These are phyloP conservation scores for Lunularia cruciata DNA, from an alignment of 225 moss, liverwort and hornwort genomes.

Conservation along the genomic window DNA sequence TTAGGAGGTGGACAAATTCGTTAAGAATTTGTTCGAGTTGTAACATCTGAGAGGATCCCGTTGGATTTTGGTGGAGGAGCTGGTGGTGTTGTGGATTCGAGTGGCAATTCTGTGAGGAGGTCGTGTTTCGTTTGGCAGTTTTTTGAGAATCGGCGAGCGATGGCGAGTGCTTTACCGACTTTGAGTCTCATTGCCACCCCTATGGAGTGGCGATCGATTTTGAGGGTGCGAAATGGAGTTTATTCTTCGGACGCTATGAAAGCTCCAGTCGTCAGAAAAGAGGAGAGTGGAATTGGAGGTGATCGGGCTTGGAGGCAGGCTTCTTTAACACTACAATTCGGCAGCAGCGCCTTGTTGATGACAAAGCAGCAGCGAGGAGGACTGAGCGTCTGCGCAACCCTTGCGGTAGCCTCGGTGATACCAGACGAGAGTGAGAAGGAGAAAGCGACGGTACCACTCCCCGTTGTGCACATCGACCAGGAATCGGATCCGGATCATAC, in stretches of 20 bases:
- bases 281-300: neutral
- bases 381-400: conserved; percentile 9
- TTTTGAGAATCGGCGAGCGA: neutral
- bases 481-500: conserved; percentile 67
- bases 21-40: no score
- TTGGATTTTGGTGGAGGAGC: no score
- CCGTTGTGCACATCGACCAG: conserved; percentile 79
- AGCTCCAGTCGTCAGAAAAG: neutral
- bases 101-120: neutral
- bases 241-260: neutral
- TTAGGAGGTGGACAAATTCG: no score
- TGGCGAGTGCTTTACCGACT: conserved; percentile 12
- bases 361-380: conserved; percentile 9
- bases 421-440: conserved; percentile 33
- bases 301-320: neutral
- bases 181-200: neutral
- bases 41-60: no score
- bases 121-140: neutral
- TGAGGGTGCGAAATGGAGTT: neutral
- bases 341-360: neutral
- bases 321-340: conserved; percentile 8
- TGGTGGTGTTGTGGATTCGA: no score
- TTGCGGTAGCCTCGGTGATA: conserved; percentile 32
- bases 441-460: conserved; percentile 46
- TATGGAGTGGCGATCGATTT: neutral